These are phyloP conservation scores for Haplosporangium gracile DNA, from an alignment of 192 early-diverging fungal genomes.

Conservation along the genomic window DNA sequence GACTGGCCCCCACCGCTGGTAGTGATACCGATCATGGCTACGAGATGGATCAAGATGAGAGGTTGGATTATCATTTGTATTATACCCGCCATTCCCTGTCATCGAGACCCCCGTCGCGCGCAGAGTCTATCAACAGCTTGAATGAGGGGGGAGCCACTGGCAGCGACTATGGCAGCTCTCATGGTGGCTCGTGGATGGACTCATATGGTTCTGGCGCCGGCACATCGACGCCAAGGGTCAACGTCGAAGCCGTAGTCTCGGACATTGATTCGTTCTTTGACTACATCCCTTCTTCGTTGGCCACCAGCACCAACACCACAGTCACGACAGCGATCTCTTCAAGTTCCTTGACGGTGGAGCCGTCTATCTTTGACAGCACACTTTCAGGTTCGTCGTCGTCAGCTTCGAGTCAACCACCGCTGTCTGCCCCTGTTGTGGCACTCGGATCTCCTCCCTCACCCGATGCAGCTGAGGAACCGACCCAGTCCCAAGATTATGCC, in stretches of 20 bases:
- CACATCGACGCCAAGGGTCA: conserved; percentile 35
- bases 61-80: conserved; percentile 54
- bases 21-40: conserved; percentile 19
- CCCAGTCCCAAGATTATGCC: neutral
- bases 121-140: conserved; percentile 38
- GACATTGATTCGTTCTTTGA: conserved; percentile 57
- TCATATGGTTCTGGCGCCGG: conserved; percentile 15
- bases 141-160: conserved; percentile 18
- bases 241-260: conserved; percentile 48
- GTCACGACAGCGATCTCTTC: conserved; percentile 24
- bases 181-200: conserved; percentile 32
- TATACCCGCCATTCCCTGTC: conserved; percentile 55
- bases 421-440: neutral
- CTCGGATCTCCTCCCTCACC: neutral
- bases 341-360: conserved; percentile 11
- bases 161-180: conserved; percentile 21
- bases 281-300: conserved; percentile 22
- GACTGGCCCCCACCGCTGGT: neutral
- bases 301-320: neutral
- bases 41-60: conserved; percentile 58
- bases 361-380: conserved; percentile 38
- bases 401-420: no score
- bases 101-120: conserved; percentile 50
- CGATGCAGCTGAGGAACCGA: neutral
- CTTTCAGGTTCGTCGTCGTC: neutral